These are phyloP conservation scores for Ascomycota sp. DNA, from an alignment of 2,329 filamentous ascomycete genomes.

Conservation along the genomic window DNA sequence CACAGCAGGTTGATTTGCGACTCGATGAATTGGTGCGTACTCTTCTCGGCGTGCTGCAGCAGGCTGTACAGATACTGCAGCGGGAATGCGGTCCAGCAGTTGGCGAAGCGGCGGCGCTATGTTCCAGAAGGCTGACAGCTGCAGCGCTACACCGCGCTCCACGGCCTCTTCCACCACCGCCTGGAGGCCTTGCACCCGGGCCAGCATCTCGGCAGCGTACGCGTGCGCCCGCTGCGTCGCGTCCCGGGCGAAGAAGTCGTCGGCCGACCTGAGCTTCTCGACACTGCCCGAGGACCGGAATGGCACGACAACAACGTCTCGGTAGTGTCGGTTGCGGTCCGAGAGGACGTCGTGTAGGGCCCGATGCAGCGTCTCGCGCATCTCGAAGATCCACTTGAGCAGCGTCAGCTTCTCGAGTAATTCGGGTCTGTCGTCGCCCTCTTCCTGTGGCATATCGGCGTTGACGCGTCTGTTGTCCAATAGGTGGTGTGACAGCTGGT, in stretches of 20 bases:
- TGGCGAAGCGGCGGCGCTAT: slow-evolving; percentile 68
- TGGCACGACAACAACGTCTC: slow-evolving; percentile 62
- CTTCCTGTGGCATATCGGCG: slow-evolving; percentile 74
- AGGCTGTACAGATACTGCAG: slow-evolving; percentile 80
- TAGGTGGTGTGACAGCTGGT: slow-evolving; percentile 50
- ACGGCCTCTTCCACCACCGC: slow-evolving; percentile 69
- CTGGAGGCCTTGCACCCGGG: slow-evolving; percentile 57
- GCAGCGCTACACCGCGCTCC: slow-evolving; percentile 69
- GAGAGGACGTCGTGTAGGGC: slow-evolving; percentile 70
- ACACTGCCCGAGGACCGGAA: slow-evolving; percentile 56
- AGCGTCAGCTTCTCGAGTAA: slow-evolving; percentile 84
- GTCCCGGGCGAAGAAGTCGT: slow-evolving; percentile 67
- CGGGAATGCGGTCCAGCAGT: slow-evolving; percentile 61
- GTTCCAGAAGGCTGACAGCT: slow-evolving; percentile 93
- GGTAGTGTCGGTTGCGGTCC: slow-evolving; percentile 72
- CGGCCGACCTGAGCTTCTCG: slow-evolving; percentile 61
- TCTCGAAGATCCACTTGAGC: slow-evolving; percentile 93
- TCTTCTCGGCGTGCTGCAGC: slow-evolving; percentile 73
- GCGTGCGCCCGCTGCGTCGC: slow-evolving; percentile 48
- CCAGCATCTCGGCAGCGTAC: slow-evolving; percentile 51
- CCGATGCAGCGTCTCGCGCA: slow-evolving; percentile 69
- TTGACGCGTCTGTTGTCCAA: slow-evolving; percentile 43
- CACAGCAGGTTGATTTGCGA: slow-evolving; percentile 81
- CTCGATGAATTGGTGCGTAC: slow-evolving; percentile 92
- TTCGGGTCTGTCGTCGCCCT: slow-evolving; percentile 88